Evolutionary conservation across 164 flowering plant species (phyloP).

Genomic region (Macadamia tetraphylla): DNA sequence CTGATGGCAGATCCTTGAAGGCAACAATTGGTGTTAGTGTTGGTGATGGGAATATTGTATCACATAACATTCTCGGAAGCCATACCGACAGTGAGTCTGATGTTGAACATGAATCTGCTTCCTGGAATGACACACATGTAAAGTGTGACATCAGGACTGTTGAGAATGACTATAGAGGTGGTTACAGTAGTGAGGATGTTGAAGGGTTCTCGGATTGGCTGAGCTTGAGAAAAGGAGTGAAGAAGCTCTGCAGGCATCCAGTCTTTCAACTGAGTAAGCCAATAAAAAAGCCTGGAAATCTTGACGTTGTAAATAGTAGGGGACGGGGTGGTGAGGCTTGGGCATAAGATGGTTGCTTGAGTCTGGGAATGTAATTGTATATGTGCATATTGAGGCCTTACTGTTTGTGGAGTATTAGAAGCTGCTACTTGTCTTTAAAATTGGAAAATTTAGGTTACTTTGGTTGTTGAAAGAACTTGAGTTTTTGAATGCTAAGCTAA

Average conservation of each 20-base stretch:
- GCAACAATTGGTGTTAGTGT: slow-evolving; percentile 14
- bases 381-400: slow-evolving; percentile 5
- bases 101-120: slow-evolving; percentile 26
- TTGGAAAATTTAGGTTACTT: too few species aligned
- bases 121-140: slow-evolving; percentile 17
- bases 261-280: slow-evolving; percentile 64
- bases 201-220: slow-evolving; percentile 46
- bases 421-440: neutral
- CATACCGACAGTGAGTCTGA: slow-evolving; percentile 30
- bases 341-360: slow-evolving; percentile 15
- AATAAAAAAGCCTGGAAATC: slow-evolving; percentile 32
- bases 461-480: too few species aligned
- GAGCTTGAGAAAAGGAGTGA: slow-evolving; percentile 59
- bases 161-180: slow-evolving; percentile 24
- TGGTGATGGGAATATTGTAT: neutral
- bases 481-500: too few species aligned
- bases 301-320: slow-evolving; percentile 40
- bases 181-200: slow-evolving; percentile 28
- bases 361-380: neutral
- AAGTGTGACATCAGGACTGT: slow-evolving; percentile 10
- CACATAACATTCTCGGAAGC: slow-evolving; percentile 20
- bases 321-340: slow-evolving; percentile 36
- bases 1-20: slow-evolving; percentile 6
- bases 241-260: slow-evolving; percentile 62
- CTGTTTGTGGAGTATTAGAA: neutral